A percentile compares a stretch with the other conserved stretches of the same genome.
Evolutionary conservation across 164 flowering plant genomes (phyloP).

Genomic region (Saururus chinensis): DNA sequence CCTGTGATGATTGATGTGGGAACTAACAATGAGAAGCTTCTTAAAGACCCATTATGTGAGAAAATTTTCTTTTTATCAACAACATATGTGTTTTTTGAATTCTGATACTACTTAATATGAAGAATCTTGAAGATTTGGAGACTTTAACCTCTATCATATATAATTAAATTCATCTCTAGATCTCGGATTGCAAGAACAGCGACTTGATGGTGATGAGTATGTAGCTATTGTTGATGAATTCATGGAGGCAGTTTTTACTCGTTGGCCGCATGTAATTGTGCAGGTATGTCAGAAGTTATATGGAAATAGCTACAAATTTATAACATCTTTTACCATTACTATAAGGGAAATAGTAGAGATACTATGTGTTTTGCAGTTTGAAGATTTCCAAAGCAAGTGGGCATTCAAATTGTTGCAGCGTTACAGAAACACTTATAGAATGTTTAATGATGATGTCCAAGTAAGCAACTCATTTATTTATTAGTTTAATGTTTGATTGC

Average conservation of each 20-base stretch:
- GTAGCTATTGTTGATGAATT: conserved; percentile 86
- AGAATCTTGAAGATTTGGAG: too few species aligned
- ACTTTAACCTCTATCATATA: too few species aligned
- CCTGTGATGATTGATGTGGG: conserved; percentile 99
- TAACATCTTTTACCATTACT: neutral
- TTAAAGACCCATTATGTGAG: conserved; percentile 84
- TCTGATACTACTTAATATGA: too few species aligned
- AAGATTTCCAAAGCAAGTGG: conserved; percentile 99
- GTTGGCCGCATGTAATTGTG: conserved; percentile 98
- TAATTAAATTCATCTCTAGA: conserved; percentile 21
- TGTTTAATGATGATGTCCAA: conserved; percentile 99
- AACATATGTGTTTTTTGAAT: neutral
- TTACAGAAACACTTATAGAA: conserved; percentile 73
- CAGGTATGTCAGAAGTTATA: conserved; percentile 38
- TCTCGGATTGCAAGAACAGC: conserved; percentile 80
- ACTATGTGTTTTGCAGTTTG: conserved; percentile 50
- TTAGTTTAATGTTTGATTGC: neutral
- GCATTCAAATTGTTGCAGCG: conserved; percentile 94
- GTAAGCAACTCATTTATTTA: conserved; percentile 18
- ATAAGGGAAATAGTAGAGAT: conserved; percentile 3
- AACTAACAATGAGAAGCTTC: conserved; percentile 91
- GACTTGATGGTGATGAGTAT: conserved; percentile 95
- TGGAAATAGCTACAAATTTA: neutral
- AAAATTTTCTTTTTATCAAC: neutral
- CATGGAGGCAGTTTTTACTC: conserved; percentile 99